Evolutionary conservation across 75 land plant genomes (phyloP), one percentile per base, ranked within the genome.

Genomic region (Chamaecyparis obtusa): DNA sequence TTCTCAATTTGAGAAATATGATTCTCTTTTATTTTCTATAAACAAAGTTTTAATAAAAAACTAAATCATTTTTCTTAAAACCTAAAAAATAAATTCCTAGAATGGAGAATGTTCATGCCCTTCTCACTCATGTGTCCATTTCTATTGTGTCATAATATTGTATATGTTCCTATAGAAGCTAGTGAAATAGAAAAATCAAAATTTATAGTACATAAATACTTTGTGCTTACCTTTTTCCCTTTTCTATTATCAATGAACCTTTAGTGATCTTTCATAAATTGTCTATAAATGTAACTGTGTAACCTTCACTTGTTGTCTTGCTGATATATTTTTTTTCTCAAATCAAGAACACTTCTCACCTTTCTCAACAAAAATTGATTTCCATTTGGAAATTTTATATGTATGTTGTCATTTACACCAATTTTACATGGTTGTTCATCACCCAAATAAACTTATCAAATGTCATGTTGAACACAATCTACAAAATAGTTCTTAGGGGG

Each of bases 1-100:
- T 33, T 15, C 15, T 13, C 8, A 10, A 4, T 49, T 35, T 36
- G 43, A 43, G 27, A 80, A 84, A 82, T 69, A 43, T 35, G n/a
- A 87, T 83, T 80, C 86, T 55, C 24, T 87, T 83, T 41, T 87
- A 85, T 41, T 87, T 87, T 15, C 88, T 85, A 37, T 83, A 72
- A 11, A 84, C 37, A 74, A 4, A 87, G 46, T 44, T 51, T 43
- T 87, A 77, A 46, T 49, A 69, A 14, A 71, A 0, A 16, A 9
- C 74, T 1, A 71, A 71, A 24, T 6, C 24, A 71, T 9, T 2
- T 71, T 71, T 5, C 75, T 71, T 71, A 32, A 71, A n/a, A 3
- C 32, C 0, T n/a, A n/a, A 3, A 7, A 0, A 24, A 71, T 0
- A 71, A 71, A 2, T 85, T 84, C 46, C 0, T 33, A n/a, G 72